Evolutionary conservation across 108 stramenopile genomes (phyloP).

Genomic region (Skeletonema grethae): DNA sequence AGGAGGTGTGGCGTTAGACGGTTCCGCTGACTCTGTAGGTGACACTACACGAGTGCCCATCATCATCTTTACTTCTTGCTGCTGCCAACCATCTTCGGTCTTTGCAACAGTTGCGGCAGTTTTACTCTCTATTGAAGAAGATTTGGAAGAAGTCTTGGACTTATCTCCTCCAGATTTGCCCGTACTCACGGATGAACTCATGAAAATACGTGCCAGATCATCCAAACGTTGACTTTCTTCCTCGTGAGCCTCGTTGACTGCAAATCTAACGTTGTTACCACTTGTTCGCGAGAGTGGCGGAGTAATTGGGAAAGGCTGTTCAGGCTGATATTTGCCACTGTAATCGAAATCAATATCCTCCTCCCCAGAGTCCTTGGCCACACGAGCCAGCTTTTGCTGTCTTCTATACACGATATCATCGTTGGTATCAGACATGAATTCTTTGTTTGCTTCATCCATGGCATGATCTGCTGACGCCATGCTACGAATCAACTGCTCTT

Average conservation of each 20-base stretch:
- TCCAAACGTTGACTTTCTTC: constrained; percentile 45
- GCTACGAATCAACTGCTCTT: constrained; percentile 34
- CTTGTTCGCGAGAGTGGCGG: not conserved
- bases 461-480: constrained; percentile 38
- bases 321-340: constrained; percentile 3
- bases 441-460: constrained; percentile 30
- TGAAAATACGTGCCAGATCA: constrained; percentile 28
- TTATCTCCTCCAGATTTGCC: not conserved
- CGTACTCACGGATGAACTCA: constrained; percentile 11
- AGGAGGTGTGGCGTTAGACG: not conserved
- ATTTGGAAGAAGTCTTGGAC: not conserved
- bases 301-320: constrained; percentile 7
- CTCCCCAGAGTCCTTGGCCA: not conserved
- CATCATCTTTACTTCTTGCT: constrained; percentile 1
- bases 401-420: constrained; percentile 1
- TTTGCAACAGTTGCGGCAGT: not conserved
- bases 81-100: constrained; percentile 4
- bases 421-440: constrained; percentile 21
- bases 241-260: constrained; percentile 12
- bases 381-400: not conserved
- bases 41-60: not conserved
- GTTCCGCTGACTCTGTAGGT: not conserved
- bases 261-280: constrained; percentile 8
- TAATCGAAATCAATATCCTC: constrained; percentile 32
- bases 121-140: constrained; percentile 3